Evolutionary conservation across 1,284 basidiomycete genomes (phyloP).

Genomic region (Cerrena zonata): DNA sequence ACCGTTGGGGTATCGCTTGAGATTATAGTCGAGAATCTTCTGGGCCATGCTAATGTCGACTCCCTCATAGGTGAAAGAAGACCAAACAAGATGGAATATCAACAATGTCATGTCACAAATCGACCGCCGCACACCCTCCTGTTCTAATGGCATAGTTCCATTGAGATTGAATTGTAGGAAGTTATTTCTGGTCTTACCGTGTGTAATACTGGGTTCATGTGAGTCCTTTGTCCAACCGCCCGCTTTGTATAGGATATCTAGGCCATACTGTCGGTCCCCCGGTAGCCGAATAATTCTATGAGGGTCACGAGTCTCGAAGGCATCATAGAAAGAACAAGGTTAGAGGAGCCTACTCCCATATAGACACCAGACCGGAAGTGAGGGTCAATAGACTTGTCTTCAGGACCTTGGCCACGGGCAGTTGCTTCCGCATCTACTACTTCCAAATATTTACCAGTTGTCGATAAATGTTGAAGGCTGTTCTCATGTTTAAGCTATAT

Average conservation of each 20-base stretch:
- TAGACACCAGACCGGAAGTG: slow-evolving; percentile 93
- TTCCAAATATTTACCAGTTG: slow-evolving; percentile 77
- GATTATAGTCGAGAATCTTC: slow-evolving; percentile 76
- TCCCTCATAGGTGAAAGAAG: slow-evolving; percentile 74
- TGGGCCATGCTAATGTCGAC: slow-evolving; percentile 71
- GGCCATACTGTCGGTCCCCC: slow-evolving; percentile 72
- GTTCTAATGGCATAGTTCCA: slow-evolving; percentile 27
- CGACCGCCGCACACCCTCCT: slow-evolving; percentile 79
- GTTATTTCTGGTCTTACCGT: slow-evolving; percentile 32
- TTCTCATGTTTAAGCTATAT: slow-evolving; percentile 80
- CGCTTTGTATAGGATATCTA: slow-evolving; percentile 68
- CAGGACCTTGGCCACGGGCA: slow-evolving; percentile 33
- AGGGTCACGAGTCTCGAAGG: slow-evolving; percentile 75
- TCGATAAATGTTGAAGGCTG: slow-evolving; percentile 80
- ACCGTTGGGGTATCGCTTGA: slow-evolving; percentile 73
- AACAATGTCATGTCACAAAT: slow-evolving; percentile 88
- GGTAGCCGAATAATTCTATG: slow-evolving; percentile 87
- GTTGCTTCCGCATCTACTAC: slow-evolving; percentile 57
- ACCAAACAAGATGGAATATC: slow-evolving; percentile 87
- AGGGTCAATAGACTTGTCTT: slow-evolving; percentile 74
- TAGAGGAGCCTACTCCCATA: slow-evolving; percentile 77
- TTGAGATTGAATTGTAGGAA: not conserved
- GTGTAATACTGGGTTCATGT: slow-evolving; percentile 45
- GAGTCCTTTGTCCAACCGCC: slow-evolving; percentile 76
- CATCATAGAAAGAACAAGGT: slow-evolving; percentile 80